Base-by-base conservation (phyloP, 345 rosid genomes). In the Balakata baccata region DNA sequence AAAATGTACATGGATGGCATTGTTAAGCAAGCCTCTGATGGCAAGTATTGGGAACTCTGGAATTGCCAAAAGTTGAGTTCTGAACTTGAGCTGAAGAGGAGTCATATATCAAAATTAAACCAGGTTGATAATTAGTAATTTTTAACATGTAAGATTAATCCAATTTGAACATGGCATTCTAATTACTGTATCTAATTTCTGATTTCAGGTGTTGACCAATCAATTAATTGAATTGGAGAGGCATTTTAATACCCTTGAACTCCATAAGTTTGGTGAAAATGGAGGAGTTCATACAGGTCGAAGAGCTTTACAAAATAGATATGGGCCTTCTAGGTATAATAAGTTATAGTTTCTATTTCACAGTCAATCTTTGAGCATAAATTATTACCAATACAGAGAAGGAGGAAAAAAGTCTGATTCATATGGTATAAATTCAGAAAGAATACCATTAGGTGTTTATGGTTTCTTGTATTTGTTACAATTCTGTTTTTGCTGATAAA, bases 11-110 rank as follows among this genome's bases (percentile, higher is more conserved):
- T 91, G 77, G 94, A 95, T 78, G 96, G 92, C 69, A 82, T 91
- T 77, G 77, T 88, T 58, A 91, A 89, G 83, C 99, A 95, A 89
- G 88, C 96, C 77, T 87, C 88, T 65, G 97, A 95, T 79, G 75
- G 80, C 68, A 90, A 74, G 66, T 92, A 91, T 75, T 87, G 90
- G 97, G 96, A 95, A 61, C 87, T 92, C 43, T 92, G 98, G 99
- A 87, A 87, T 85, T 86, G 81, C 77, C 99, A 87, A 84, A 91
- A 85, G 86, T 81, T 92, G 86, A 84, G 88, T 81, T 81, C 91
- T 69, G 98, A 89, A 81, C 87, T 92, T 81, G 98, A 91, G 84
- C 86, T 88, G 76, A 95, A 92, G 85, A 87, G 71, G 84, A 85
- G 71, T 23, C 86, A 77, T 69, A 87, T 92, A 61, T 74, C 85